phyloP scores from a whole-genome alignment of 805 yeast genomes.

The Scheffersomyces spartinae region DNA sequence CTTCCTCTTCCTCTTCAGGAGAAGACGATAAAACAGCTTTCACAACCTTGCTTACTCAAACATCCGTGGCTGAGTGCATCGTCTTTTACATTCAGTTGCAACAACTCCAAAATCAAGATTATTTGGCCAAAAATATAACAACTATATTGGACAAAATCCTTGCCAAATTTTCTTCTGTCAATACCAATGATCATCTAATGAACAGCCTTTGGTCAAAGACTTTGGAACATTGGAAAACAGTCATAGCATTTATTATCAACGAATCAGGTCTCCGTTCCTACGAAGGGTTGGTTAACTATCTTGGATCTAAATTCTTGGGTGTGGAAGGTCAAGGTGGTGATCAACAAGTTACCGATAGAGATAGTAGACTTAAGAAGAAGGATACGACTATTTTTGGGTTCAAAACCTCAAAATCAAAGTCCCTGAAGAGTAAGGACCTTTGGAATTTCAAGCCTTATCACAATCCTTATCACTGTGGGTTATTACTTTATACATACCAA shows the following conservation, averaged over 20 bases:
- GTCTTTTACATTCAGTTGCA: conserved; percentile 27
- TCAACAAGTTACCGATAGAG: not conserved
- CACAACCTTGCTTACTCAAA: too few relatives aligned
- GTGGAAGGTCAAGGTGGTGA: conserved; percentile 9
- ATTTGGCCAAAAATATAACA: conserved; percentile 15
- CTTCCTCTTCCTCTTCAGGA: too few relatives aligned
- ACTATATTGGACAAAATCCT: conserved; percentile 19
- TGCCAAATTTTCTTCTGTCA: conserved; percentile 15
- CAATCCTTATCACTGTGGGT: conserved; percentile 22
- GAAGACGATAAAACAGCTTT: not conserved
- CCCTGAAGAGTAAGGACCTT: too few relatives aligned
- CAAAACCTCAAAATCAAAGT: conserved; percentile 5
- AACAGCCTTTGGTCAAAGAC: conserved; percentile 22
- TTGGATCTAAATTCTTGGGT: conserved; percentile 17
- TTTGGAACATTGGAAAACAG: conserved; percentile 16
- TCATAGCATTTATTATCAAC: conserved; percentile 18
- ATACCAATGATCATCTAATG: conserved; percentile 12
- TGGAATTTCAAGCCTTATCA: conserved; percentile 19
- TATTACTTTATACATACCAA: conserved; percentile 19
- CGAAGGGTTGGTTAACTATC: conserved; percentile 26
- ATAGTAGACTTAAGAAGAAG: conserved; percentile 6
- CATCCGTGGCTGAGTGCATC: too few relatives aligned
- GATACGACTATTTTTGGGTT: conserved; percentile 16
- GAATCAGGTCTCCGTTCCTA: conserved; percentile 28
- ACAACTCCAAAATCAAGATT: conserved; percentile 28